phyloP scores from a whole-genome alignment of 352 stramenopile species.

The Phytopythium delawarense region DNA sequence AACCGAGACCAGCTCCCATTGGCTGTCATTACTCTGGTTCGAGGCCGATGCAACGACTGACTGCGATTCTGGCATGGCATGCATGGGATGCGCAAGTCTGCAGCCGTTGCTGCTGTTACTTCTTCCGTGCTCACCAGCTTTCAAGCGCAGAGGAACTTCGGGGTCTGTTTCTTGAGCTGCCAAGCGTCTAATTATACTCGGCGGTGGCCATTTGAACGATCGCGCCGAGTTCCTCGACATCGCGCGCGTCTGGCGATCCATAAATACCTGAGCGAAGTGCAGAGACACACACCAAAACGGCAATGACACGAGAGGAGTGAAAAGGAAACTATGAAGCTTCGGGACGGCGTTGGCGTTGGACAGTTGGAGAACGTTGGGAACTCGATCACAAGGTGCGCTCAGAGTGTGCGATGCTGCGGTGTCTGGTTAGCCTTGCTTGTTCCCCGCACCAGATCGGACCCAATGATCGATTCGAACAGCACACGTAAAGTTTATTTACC shows the following conservation, averaged over 20 bases:
- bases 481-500: neutral
- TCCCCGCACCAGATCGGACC: neutral
- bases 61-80: neutral
- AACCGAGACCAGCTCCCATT: neutral
- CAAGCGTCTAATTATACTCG: neutral
- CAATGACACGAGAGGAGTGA: neutral
- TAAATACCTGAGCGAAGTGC: neutral
- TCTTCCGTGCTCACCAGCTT: neutral
- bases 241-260: neutral
- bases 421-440: neutral
- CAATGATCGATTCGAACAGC: neutral
- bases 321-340: neutral
- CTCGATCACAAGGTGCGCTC: neutral
- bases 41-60: neutral
- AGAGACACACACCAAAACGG: neutral
- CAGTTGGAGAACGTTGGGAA: neutral
- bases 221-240: neutral
- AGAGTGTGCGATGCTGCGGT: neutral
- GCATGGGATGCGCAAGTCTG: neutral
- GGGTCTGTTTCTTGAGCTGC: neutral
- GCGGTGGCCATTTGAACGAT: neutral
- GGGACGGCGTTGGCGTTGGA: neutral
- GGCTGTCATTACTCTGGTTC: neutral
- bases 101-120: neutral
- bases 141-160: neutral